A percentile compares a stretch with the other conserved stretches of the same genome.
Conservation (phyloP, 495 filamentous ascomycete genomes). For the Halenospora varia region DNA sequence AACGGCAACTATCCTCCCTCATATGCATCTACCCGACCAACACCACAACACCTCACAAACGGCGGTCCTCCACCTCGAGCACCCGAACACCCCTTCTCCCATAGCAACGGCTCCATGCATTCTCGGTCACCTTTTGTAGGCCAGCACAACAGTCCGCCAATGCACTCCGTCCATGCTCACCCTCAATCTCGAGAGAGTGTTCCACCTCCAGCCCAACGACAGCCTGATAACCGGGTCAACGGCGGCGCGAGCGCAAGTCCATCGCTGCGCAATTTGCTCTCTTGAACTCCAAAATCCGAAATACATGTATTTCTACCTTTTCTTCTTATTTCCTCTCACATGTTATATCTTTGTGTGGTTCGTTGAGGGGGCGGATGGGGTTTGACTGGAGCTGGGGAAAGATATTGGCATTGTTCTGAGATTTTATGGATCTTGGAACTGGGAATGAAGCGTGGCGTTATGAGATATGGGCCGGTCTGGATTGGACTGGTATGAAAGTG, state of each 20-base stretch:
- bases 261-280: slow-evolving; percentile 70
- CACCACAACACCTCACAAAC: slow-evolving; percentile 28
- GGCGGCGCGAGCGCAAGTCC: slow-evolving; percentile 71
- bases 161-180: slow-evolving; percentile 11
- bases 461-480: too few relatives aligned
- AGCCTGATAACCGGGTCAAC: slow-evolving; percentile 29
- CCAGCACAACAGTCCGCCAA: slow-evolving; percentile 22
- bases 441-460: too few relatives aligned
- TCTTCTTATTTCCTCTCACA: too few relatives aligned
- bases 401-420: too few relatives aligned
- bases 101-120: slow-evolving; percentile 20
- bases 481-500: too few relatives aligned
- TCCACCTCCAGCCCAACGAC: slow-evolving; percentile 11
- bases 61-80: slow-evolving; percentile 27
- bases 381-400: too few relatives aligned
- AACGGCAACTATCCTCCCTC: slow-evolving; percentile 21
- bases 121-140: slow-evolving; percentile 25
- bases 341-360: too few relatives aligned
- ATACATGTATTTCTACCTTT: background rate
- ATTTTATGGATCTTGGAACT: too few relatives aligned
- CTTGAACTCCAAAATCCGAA: slow-evolving; percentile 34
- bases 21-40: slow-evolving; percentile 18
- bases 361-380: too few relatives aligned
- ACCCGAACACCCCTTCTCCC: slow-evolving; percentile 28
- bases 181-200: slow-evolving; percentile 12